These are phyloP conservation scores for Begonia peltatifolia DNA, from an alignment of 306 rosid genomes.

Conservation along the genomic window DNA sequence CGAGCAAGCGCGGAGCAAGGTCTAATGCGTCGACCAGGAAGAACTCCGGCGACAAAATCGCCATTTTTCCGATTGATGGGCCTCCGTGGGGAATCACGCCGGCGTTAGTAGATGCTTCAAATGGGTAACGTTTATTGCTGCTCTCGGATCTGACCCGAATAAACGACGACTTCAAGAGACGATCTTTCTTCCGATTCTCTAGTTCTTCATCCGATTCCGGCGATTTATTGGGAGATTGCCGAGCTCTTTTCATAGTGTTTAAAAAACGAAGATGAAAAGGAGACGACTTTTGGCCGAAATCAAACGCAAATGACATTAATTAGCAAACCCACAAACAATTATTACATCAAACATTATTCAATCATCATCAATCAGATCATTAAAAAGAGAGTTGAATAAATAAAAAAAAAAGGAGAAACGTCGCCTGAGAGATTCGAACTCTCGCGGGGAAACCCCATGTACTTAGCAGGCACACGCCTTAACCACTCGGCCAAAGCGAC, in stretches of 20 bases:
- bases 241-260: too few relatives aligned
- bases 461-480: conserved; percentile 8
- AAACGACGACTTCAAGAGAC: conserved; percentile 14
- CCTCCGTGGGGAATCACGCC: background rate
- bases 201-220: conserved; percentile 9
- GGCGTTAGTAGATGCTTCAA: conserved; percentile 4
- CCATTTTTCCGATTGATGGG: conserved; percentile 9
- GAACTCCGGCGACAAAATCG: conserved; percentile 44
- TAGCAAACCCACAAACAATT: too few relatives aligned
- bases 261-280: too few relatives aligned
- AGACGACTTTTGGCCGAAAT: background rate
- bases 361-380: too few relatives aligned
- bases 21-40: conserved; percentile 64
- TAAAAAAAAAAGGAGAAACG: background rate
- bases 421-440: conserved; percentile 7
- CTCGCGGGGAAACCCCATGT: conserved; percentile 8
- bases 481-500: conserved; percentile 8
- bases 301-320: background rate
- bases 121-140: conserved; percentile 4
- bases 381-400: too few relatives aligned
- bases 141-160: conserved; percentile 13
- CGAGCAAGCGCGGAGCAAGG: conserved; percentile 83
- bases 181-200: conserved; percentile 6
- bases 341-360: too few relatives aligned
- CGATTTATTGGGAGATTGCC: conserved; percentile 2